Conservation (phyloP, 179 eudicot species). For the Beta lomatogona region DNA sequence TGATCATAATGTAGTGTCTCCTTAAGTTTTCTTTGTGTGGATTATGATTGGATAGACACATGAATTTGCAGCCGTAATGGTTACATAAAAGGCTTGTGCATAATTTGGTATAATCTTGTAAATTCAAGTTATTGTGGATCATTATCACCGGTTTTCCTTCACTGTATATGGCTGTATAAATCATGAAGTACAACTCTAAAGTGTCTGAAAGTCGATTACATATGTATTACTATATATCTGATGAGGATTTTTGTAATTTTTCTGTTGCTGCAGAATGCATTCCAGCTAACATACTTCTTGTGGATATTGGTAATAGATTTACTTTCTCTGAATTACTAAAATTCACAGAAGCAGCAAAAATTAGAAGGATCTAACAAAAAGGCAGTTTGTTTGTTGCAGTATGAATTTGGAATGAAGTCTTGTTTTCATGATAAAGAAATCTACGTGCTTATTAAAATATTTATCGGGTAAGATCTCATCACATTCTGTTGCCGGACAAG, state of each 20-base stretch:
- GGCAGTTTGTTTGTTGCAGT: constrained; percentile 49
- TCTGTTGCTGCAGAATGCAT: constrained; percentile 75
- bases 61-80: background rate
- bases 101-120: background rate
- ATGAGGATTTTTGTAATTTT: constrained; percentile 10
- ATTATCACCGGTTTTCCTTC: background rate
- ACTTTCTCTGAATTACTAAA: background rate
- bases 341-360: background rate
- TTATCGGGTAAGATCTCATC: constrained; percentile 55
- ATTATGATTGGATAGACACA: background rate
- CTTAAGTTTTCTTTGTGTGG: background rate
- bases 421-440: constrained; percentile 65
- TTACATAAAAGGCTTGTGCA: background rate
- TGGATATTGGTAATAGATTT: constrained; percentile 83
- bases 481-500: background rate
- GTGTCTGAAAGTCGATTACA: background rate
- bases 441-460: constrained; percentile 44
- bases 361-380: background rate
- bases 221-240: constrained; percentile 1
- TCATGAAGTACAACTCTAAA: background rate
- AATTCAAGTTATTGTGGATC: background rate
- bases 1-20: no score
- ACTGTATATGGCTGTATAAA: background rate
- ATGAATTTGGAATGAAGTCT: constrained; percentile 58
- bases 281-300: constrained; percentile 84